Base-by-base conservation (phyloP, 441 rosid species). In the Jatropha podagrica region DNA sequence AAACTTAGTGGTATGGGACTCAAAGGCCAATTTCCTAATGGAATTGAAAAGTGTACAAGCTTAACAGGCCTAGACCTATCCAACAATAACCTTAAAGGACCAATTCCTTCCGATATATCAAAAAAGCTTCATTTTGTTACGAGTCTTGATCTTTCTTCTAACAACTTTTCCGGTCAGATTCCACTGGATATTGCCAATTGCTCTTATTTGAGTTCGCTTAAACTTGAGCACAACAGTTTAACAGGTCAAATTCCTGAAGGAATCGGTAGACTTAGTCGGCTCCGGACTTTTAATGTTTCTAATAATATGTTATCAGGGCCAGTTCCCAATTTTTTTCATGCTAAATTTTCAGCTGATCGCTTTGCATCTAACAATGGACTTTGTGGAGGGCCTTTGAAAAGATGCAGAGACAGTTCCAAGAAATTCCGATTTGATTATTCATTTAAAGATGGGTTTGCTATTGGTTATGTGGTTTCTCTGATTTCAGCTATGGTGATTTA, bases 11-110 rank as follows among this genome's bases (percentile, higher is more conserved):
- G 68, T 63, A 75, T 75, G 80, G 77, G 82, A 26, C 85, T 89
- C 5, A 64, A 71, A 54, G 88, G 88, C 12, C 68, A 78, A 72
- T 83, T 89, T 70, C 93, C 89, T 7, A 75, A 0, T 0, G 88
- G 85, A 1, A 4, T 88, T 1, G 20, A 54, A 10, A 62, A 78
- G 40, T 84, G 91, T 68, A 61, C 64, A 3, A 74, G 72, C 61
- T 44, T 86, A 48, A 55, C 72, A 10, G 55, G 73, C 10, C 59
- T 85, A 12, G 48, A 79, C 38, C 83, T 87, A 64, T 76, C 88
- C 4, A 42, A 54, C 40, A 85, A 85, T 70, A 55, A 65, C 9
- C 79, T 87, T 60, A 65, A 60, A 9, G 88, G 87, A 42, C 68
- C 80, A 3, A 74, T 88, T 64, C 85, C 89, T 13, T 38, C 72